Base-by-base conservation (phyloP, 2,329 filamentous ascomycete genomes). In the Talaromyces sp. region DNA sequence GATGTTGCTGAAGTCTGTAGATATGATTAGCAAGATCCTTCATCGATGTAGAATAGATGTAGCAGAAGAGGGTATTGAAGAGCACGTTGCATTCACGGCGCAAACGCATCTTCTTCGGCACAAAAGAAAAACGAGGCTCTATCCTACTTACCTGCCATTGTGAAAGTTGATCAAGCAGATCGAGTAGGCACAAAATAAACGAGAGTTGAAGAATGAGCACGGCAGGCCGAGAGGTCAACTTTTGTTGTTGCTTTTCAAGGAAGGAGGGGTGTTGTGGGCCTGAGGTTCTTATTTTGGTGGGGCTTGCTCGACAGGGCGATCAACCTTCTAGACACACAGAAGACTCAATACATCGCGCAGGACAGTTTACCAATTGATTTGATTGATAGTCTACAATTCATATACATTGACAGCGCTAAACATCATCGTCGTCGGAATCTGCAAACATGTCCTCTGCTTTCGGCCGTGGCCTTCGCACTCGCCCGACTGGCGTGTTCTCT, bases 361-460 rank as follows among this genome's bases (percentile, higher is more conserved):
- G 15, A 11, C 13, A n/a, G 15, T 22, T 15, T 19, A 48, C 19
- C 45, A 21, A 48, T 48, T 48, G 28, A 48, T 21, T 10, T 48
- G 9, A 15, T 33, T 35, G 45, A 46, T 19, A 48, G n/a, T 48
- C 8, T 35, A 48, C 25, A 35, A 2, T 13, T 33, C 25, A 19
- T 45, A 28, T n/a, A 33, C 15, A 19, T 31, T 11, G 17, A 19
- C 36, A 43, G 5, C 11, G 6, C 39, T 57, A 52, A 25, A 43
- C 53, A 52, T 81, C 78, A 1, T 77, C 81, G 64, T 89, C 89
- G 11, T 60, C 58, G 4, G 87, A 89, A 70, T 89, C 88, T 10
- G 88, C 89, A 82, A 94, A 95, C 89, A 94, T 92, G 69, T 94
- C 89, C 64, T 89, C 88, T 4, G 89, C 89, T 64, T 85, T 85